Conservation (phyloP, 2,329 filamentous ascomycete species). For the Trichophyton benhamiae region DNA sequence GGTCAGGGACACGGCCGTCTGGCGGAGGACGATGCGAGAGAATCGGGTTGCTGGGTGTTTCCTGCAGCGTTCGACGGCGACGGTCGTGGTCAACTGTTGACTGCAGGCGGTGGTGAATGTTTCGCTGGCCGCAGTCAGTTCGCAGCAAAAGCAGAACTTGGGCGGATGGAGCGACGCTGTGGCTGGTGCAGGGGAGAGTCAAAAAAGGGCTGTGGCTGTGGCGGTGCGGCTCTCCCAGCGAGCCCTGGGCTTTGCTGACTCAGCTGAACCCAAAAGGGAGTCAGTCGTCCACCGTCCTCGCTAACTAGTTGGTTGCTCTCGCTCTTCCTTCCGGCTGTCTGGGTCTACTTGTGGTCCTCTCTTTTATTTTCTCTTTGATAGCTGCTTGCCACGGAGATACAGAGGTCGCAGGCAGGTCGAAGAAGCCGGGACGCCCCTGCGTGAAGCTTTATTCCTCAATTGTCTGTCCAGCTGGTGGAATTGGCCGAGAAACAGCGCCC, state of each 20-base stretch:
- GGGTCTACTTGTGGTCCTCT: not conserved
- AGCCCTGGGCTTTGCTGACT: not conserved
- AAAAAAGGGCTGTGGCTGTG: not conserved
- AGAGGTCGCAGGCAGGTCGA: not conserved
- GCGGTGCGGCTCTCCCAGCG: not conserved
- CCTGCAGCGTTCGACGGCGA: not conserved
- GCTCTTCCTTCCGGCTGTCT: not conserved
- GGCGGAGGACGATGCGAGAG: not conserved
- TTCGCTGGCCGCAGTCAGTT: too few species aligned
- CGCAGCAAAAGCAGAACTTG: too few species aligned
- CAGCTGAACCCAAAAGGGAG: not conserved
- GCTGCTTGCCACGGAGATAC: not conserved
- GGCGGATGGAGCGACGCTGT: not conserved
- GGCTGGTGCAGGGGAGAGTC: not conserved
- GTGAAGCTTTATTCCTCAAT: not conserved
- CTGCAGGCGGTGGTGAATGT: too few species aligned
- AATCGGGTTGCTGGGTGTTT: not conserved
- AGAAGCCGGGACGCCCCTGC: not conserved
- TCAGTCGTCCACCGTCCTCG: too few species aligned
- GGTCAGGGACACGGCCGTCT: not conserved
- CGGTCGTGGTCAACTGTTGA: not conserved
- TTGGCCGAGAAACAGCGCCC: slow-evolving; percentile 17
- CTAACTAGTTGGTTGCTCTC: not conserved
- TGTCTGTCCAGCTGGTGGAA: not conserved
- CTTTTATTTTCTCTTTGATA: not conserved